Evolutionary conservation across 2,329 filamentous ascomycete genomes (phyloP).

Genomic region (Claviceps quebecensis): DNA sequence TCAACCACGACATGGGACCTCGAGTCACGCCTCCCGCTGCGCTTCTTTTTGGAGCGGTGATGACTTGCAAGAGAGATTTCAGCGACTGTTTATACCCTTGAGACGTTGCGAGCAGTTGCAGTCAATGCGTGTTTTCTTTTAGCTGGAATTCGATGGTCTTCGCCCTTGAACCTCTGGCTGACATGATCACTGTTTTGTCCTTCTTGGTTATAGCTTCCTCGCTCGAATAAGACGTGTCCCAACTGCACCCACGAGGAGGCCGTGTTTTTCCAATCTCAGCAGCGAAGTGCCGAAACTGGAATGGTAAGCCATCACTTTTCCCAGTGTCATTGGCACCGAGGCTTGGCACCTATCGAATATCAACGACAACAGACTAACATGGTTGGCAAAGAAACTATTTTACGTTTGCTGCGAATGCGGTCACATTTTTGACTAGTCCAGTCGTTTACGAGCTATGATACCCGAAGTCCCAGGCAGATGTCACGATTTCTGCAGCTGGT

Average conservation of each 20-base stretch:
- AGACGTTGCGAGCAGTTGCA: slow-evolving; percentile 4
- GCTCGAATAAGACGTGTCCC: slow-evolving; percentile 74
- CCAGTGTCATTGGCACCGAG: background rate
- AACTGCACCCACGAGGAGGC: slow-evolving; percentile 76
- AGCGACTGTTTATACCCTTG: background rate
- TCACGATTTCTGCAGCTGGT: background rate
- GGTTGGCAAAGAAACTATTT: slow-evolving; percentile 62
- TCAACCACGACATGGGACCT: background rate
- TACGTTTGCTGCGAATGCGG: slow-evolving; percentile 92
- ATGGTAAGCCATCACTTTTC: slow-evolving; percentile 54
- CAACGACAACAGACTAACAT: slow-evolving; percentile 6
- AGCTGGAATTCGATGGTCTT: slow-evolving; percentile 13
- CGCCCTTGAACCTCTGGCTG: slow-evolving; percentile 24
- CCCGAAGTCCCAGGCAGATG: background rate
- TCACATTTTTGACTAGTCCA: slow-evolving; percentile 56
- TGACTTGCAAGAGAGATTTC: background rate
- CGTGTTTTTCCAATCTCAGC: slow-evolving; percentile 98
- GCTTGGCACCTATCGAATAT: background rate
- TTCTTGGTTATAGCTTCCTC: slow-evolving; percentile 59
- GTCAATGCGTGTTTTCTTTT: slow-evolving; percentile 10
- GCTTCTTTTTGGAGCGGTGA: background rate
- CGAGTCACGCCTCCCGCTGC: background rate
- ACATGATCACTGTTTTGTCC: slow-evolving; percentile 18
- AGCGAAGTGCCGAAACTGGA: slow-evolving; percentile 90
- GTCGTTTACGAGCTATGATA: slow-evolving; percentile 4